Base-by-base conservation (phyloP, 2,329 filamentous ascomycete species). In the Ascochyta viciae-villosae region DNA sequence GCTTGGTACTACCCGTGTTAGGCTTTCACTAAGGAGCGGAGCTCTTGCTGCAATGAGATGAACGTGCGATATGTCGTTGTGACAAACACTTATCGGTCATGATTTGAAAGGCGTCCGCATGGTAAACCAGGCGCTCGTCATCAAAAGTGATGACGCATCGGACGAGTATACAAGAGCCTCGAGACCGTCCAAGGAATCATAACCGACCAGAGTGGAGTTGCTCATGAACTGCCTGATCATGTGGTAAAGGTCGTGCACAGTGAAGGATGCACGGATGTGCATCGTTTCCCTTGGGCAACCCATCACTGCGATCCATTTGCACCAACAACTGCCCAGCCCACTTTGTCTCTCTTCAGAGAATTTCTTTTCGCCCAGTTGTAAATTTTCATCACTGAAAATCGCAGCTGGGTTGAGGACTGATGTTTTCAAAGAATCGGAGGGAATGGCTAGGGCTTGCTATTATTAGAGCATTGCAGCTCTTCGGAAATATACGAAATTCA, bases 1-100 rank as follows among this genome's bases (percentile, higher is more conserved):
- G 7, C 6, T n/a, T 34, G n/a, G 24, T 47, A 16, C 35, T 50
- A 48, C 33, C 9, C 33, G 29, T 29, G 13, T 33, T 34, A 48
- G 46, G 16, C 41, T 23, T 38, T 41, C 15, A 40, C 52, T 49
- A 45, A 53, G 27, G 24, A 48, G 22, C 58, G 58, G 58, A 53
- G 56, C 35, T 50, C n/a, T 41, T 54, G 45, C 59, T 57, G 47
- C 40, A 58, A 65, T 29, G 33, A 64, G 64, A 44, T 37, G 47
- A 16, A 38, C 53, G 42, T 60, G 60, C 54, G 54, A 54, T 48
- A 23, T 41, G 10, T 29, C 10, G 33, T 23, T 48, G 23, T 53
- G 50, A 56, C 43, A 46, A 57, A 42, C 13, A 24, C 27, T 8
- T 33, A n/a, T 43, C 39, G 22, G 44, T 54, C 51, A 49, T 33